Base-by-base conservation (phyloP, 2,329 filamentous ascomycete genomes). In the Penicillium sp. region DNA sequence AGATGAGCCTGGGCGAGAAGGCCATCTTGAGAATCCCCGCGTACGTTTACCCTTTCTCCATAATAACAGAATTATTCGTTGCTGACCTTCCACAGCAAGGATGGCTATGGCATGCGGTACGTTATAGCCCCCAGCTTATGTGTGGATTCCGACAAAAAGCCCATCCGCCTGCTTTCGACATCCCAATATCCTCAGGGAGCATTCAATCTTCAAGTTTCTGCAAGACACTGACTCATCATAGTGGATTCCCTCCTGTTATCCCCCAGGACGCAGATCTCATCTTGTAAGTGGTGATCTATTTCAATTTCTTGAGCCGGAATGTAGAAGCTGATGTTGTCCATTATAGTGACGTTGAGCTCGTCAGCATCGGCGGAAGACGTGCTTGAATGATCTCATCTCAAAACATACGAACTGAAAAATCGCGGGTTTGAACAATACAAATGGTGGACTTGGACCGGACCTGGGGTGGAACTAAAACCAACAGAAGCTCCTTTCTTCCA, bases 1-100 rank as follows among this genome's bases (percentile, higher is more conserved):
- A 86, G 72, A 97, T 99, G 93, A 88, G 88, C 73, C 81, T 96
- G 57, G 93, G 93, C 74, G 93, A 98, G 84, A 93, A 90, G 81
- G 88, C 91, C 53, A 90, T 86, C 51, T 82, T 99, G 63, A 89
- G 87, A 65, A 97, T 98, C 72, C 84, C 87, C 62, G 82, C 84
- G 89, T 92, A 82, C 75, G 84, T 71, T 26, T 43, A 58, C 54
- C 22, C 39, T 22, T 51, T 29, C 5, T 10, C 14, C 6, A 24
- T 37, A 29, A 39, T 4, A 54, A 42, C 27, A 42, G 52, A 19
- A 49, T 2, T 49, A 39, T 43, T 57, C 47, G 64, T 54, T n/a
- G n/a, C 49, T 29, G 33, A 27, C 49, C 55, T 2, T 50, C 6
- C 11, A 22, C 42, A 76, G 74, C 51, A 72, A 75, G 56, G 56